phyloP scores from a whole-genome alignment of 805 yeast genomes.

The Wickerhamiella qilinensis region DNA sequence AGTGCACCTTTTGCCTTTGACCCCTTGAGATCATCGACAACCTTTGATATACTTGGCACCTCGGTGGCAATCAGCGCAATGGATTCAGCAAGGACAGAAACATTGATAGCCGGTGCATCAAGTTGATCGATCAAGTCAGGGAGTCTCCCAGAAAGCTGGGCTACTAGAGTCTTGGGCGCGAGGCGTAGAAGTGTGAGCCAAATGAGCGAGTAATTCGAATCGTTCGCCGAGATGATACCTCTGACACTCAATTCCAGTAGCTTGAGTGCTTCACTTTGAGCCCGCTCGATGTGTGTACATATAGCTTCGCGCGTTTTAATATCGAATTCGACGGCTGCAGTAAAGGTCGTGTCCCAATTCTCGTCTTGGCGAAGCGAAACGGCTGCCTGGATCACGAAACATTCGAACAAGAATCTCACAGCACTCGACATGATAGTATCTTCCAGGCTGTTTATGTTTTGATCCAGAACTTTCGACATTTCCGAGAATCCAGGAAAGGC shows the following conservation, averaged over 20 bases:
- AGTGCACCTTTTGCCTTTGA: not conserved
- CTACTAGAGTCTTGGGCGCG: not conserved
- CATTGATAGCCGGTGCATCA: not conserved
- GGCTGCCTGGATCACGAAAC: conserved; percentile 2
- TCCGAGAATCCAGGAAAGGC: conserved; percentile 40
- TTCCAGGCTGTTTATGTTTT: conserved; percentile 1
- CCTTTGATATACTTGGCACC: not conserved
- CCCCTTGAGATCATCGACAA: not conserved
- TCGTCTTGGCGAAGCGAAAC: conserved; percentile 1
- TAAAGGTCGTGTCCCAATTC: conserved; percentile 1
- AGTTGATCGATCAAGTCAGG: not conserved
- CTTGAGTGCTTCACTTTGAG: too few species aligned
- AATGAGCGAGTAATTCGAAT: not conserved
- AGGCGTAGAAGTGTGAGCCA: conserved; percentile 1
- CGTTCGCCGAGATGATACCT: not conserved
- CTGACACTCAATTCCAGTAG: not conserved
- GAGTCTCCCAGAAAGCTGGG: not conserved
- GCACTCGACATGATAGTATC: conserved; percentile 3
- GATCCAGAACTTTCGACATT: conserved; percentile 17
- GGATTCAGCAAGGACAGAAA: conserved; percentile 1
- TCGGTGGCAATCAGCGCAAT: conserved; percentile 2
- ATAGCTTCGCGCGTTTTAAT: not conserved
- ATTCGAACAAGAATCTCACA: conserved; percentile 9
- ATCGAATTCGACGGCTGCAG: conserved; percentile 1
- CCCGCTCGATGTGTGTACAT: not conserved